Evolutionary conservation across 2,329 filamentous ascomycete genomes (phyloP).

Genomic region (Sporothrix euskadiensis): DNA sequence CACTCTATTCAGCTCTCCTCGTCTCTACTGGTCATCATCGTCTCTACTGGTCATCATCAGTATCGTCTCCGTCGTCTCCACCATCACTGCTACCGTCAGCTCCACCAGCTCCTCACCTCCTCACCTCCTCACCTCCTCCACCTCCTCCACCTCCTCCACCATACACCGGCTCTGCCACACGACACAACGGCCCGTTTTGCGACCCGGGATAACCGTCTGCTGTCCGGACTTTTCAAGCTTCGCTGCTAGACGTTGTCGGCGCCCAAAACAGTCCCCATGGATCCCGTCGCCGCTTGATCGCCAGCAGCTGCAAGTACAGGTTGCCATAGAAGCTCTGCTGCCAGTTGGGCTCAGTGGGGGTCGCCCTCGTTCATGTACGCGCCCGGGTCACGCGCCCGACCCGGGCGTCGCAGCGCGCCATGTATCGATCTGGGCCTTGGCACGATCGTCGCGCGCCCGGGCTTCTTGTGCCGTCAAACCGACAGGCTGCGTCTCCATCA

Average conservation of each 20-base stretch:
- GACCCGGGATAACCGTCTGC: conserved; percentile 28
- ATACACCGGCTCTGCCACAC: conserved; percentile 10
- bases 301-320: conserved; percentile 38
- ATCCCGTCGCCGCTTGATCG: conserved; percentile 46
- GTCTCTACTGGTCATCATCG: not conserved
- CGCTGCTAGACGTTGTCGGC: conserved; percentile 30
- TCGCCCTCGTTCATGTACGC: conserved; percentile 48
- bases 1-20: not conserved
- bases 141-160: conserved; percentile 1
- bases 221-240: conserved; percentile 29
- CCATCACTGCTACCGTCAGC: not conserved
- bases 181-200: conserved; percentile 30
- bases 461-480: conserved; percentile 26
- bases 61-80: conserved; percentile 3
- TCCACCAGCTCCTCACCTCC: not conserved
- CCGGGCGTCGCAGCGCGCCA: conserved; percentile 38
- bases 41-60: not conserved
- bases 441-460: conserved; percentile 25
- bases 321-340: conserved; percentile 41
- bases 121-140: not conserved
- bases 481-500: conserved; percentile 29
- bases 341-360: conserved; percentile 42
- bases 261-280: conserved; percentile 41
- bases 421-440: conserved; percentile 30
- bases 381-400: conserved; percentile 33